Conservation (phyloP, 1,284 basidiomycete genomes). For the Austroboletus novae-zelandiae region DNA sequence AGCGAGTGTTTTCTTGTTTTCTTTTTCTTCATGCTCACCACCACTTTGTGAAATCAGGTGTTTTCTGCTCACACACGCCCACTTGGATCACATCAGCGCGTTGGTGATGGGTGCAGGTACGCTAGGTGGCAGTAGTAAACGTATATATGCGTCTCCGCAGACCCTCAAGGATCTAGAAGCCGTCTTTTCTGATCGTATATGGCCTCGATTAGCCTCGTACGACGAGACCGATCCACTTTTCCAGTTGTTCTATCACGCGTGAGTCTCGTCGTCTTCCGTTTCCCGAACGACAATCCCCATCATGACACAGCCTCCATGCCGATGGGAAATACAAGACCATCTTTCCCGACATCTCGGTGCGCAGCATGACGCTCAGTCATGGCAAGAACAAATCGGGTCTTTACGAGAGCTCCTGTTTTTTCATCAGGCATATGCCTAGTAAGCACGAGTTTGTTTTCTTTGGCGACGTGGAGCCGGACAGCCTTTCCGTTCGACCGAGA, state of each 20-base stretch:
- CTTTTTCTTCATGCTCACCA: background rate
- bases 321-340: conserved; percentile 54
- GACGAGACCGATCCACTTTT: conserved; percentile 53
- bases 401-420: conserved; percentile 75
- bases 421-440: conserved; percentile 60
- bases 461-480: conserved; percentile 81
- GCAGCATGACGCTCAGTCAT: conserved; percentile 67
- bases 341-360: conserved; percentile 57
- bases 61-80: conserved; percentile 78
- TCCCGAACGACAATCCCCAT: background rate
- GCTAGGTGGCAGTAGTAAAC: conserved; percentile 57
- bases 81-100: conserved; percentile 79
- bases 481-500: conserved; percentile 51
- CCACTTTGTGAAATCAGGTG: conserved; percentile 38
- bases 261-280: conserved; percentile 27
- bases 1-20: conserved; percentile 17
- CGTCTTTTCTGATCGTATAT: conserved; percentile 76
- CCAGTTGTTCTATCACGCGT: conserved; percentile 61
- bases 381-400: conserved; percentile 51
- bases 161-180: conserved; percentile 68
- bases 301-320: conserved; percentile 35
- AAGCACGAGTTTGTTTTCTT: conserved; percentile 75
- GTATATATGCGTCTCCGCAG: conserved; percentile 59
- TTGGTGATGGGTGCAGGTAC: conserved; percentile 76
- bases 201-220: conserved; percentile 82